phyloP scores from a whole-genome alignment of 495 filamentous ascomycete species.

The Penicillium antarcticum region DNA sequence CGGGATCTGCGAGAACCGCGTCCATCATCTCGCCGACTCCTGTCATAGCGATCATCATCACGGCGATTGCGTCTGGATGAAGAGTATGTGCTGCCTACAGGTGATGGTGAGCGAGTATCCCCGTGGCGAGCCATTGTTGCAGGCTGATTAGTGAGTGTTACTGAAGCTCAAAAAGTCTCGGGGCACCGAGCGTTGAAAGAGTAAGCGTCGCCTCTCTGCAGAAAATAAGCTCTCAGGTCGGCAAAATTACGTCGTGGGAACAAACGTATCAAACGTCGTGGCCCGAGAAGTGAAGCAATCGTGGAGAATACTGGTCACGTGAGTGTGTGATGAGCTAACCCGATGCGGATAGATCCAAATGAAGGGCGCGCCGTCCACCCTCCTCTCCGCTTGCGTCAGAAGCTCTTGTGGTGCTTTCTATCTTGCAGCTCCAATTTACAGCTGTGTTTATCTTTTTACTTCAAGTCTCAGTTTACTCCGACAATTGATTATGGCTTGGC shows the following conservation, averaged over 20 bases:
- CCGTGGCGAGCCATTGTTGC: constrained; percentile 84
- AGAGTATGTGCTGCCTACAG: constrained; percentile 83
- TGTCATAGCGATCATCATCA: constrained; percentile 74
- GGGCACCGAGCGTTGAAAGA: constrained; percentile 16
- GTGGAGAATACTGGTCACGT: constrained; percentile 10
- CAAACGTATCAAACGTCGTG: background rate
- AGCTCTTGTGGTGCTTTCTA: constrained; percentile 4
- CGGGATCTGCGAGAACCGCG: constrained; percentile 62
- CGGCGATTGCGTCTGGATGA: constrained; percentile 68
- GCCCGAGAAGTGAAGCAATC: too few relatives aligned
- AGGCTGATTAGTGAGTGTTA: constrained; percentile 64
- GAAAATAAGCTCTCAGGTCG: background rate
- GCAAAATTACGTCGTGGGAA: background rate
- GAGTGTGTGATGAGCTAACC: constrained; percentile 14
- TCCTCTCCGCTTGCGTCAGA: constrained; percentile 28
- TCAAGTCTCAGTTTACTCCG: background rate
- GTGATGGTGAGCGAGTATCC: constrained; percentile 94
- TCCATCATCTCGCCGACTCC: constrained; percentile 60
- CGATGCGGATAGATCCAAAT: constrained; percentile 27
- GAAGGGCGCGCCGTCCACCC: constrained; percentile 24
- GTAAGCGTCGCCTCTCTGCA: background rate
- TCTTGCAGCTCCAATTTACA: constrained; percentile 7
- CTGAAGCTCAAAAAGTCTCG: constrained; percentile 43
- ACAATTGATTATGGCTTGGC: constrained; percentile 30
- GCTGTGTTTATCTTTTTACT: background rate